Evolutionary conservation across 2,329 filamentous ascomycete species (phyloP).

Genomic region (Graphilbum fragrans): DNA sequence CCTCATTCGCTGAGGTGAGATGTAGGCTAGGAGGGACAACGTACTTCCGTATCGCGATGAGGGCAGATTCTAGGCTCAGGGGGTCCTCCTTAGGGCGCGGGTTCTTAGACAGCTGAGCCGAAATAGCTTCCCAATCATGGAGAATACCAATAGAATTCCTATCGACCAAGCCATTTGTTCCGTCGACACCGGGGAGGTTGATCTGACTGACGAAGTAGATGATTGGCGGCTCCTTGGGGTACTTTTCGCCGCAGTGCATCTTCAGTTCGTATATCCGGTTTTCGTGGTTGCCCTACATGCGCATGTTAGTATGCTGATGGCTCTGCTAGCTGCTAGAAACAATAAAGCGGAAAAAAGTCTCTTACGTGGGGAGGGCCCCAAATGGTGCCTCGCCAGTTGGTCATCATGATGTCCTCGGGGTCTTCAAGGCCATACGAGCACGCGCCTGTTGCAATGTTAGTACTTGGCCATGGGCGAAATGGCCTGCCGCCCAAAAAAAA

Average conservation of each 20-base stretch:
- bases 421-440: slow-evolving; percentile 95
- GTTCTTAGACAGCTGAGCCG: slow-evolving; percentile 56
- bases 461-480: no score
- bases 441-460: slow-evolving; percentile 50
- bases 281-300: slow-evolving; percentile 85
- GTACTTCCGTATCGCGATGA: slow-evolving; percentile 22
- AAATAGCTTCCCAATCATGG: slow-evolving; percentile 82
- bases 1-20: no score
- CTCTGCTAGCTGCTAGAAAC: no score
- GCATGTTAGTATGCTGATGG: no score
- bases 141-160: slow-evolving; percentile 73
- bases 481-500: no score
- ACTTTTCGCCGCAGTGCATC: slow-evolving; percentile 84
- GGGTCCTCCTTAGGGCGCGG: slow-evolving; percentile 20
- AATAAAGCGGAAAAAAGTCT: no score
- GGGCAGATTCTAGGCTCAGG: slow-evolving; percentile 20
- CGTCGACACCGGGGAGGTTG: slow-evolving; percentile 90
- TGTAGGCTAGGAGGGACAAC: no score
- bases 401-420: slow-evolving; percentile 90
- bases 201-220: slow-evolving; percentile 91
- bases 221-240: slow-evolving; percentile 78
- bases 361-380: slow-evolving; percentile 89
- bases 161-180: slow-evolving; percentile 71
- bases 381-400: slow-evolving; percentile 97
- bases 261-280: slow-evolving; percentile 98